Evolutionary conservation across 2,329 filamentous ascomycete species (phyloP).

Genomic region (Ceratocystis smalleyi): DNA sequence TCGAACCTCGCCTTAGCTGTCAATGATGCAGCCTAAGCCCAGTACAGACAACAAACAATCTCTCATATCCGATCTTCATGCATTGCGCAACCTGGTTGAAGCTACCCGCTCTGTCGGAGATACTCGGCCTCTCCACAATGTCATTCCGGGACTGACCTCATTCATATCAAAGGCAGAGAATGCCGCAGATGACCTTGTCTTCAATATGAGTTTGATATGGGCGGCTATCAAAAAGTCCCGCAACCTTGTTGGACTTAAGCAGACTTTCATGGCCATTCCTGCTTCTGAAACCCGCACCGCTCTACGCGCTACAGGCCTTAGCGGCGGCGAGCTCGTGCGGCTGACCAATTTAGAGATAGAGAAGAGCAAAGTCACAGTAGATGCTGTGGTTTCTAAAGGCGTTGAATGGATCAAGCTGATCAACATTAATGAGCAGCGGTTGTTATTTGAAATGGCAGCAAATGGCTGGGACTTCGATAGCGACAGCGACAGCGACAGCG

Average conservation of each 20-base stretch:
- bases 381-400: conserved; percentile 3
- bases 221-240: conserved; percentile 1
- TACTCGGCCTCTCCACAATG: not conserved
- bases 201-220: conserved; percentile 5
- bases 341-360: not conserved
- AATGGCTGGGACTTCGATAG: conserved; percentile 6
- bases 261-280: not conserved
- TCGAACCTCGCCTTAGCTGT: not conserved
- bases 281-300: not conserved
- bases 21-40: not conserved
- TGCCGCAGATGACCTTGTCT: conserved; percentile 1
- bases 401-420: conserved; percentile 7
- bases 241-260: not conserved
- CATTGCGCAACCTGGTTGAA: not conserved
- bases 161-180: not conserved
- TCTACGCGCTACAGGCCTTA: not conserved
- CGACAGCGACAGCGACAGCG: not conserved
- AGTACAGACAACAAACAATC: not conserved
- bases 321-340: not conserved
- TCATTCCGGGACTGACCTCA: not conserved
- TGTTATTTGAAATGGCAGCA: conserved; percentile 6
- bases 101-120: not conserved
- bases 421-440: not conserved
- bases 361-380: not conserved
- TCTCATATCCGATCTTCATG: not conserved